These are phyloP conservation scores for Camellia sinensis DNA, from an alignment of 148 eudicot species.

Conservation along the genomic window DNA sequence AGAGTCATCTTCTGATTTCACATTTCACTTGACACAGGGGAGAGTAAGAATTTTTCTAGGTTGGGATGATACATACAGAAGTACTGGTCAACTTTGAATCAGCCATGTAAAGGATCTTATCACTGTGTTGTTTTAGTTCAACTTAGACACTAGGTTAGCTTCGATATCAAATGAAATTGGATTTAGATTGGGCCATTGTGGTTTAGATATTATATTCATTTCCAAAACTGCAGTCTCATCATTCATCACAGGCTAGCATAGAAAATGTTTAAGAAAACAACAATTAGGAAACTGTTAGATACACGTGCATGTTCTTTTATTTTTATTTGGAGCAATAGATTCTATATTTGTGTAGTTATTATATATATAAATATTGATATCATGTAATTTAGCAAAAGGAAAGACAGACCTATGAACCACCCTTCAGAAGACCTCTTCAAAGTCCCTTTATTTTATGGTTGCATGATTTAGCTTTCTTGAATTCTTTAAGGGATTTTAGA, in stretches of 20 bases:
- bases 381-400: slow-evolving; percentile 2
- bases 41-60: no score
- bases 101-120: background rate
- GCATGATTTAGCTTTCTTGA: background rate
- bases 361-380: background rate
- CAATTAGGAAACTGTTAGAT: slow-evolving; percentile 6
- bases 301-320: background rate
- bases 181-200: background rate
- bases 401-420: background rate
- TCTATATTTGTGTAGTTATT: background rate
- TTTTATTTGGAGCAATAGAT: background rate
- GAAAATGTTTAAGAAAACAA: no score
- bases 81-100: background rate
- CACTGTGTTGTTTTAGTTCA: background rate
- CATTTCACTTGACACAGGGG: background rate
- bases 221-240: background rate
- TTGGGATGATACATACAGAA: background rate
- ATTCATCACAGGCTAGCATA: background rate
- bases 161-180: background rate
- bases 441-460: background rate
- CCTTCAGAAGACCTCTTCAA: background rate
- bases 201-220: background rate
- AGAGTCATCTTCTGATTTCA: background rate
- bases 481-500: background rate
- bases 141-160: background rate